phyloP scores from a whole-genome alignment of 495 filamentous ascomycete species.

The Neurospora sp. region DNA sequence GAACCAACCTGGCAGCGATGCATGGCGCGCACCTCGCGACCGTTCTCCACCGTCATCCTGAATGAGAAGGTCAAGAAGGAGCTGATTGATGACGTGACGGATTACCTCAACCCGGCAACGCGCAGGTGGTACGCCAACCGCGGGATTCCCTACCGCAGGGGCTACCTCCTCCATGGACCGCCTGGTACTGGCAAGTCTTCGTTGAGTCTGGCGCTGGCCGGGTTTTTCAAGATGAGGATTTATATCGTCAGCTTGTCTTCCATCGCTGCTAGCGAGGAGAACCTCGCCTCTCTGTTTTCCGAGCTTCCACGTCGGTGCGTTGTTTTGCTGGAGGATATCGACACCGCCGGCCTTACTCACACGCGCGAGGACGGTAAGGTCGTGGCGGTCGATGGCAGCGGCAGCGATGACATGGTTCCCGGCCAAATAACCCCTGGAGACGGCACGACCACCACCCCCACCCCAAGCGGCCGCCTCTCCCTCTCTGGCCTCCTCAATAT shows the following conservation, averaged over 20 bases:
- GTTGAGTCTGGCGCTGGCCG: slow-evolving; percentile 38
- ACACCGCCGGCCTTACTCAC: slow-evolving; percentile 60
- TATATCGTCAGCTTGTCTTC: slow-evolving; percentile 59
- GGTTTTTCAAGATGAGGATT: slow-evolving; percentile 33
- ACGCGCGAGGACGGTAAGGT: slow-evolving; percentile 37
- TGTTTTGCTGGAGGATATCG: slow-evolving; percentile 66
- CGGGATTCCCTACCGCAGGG: slow-evolving; percentile 41
- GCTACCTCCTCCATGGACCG: slow-evolving; percentile 38
- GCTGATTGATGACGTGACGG: slow-evolving; percentile 73
- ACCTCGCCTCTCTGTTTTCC: slow-evolving; percentile 58
- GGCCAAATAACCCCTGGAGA: slow-evolving; percentile 17
- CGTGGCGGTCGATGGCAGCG: slow-evolving; percentile 38
- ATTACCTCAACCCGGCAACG: slow-evolving; percentile 74
- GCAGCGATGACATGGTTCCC: slow-evolving; percentile 21
- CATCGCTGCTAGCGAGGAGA: slow-evolving; percentile 58
- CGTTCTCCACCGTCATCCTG: slow-evolving; percentile 80
- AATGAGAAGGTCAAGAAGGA: slow-evolving; percentile 63
- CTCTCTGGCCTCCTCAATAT: slow-evolving; percentile 72
- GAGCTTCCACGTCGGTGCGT: slow-evolving; percentile 57
- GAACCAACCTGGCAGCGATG: slow-evolving; percentile 42
- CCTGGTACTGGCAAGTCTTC: slow-evolving; percentile 45
- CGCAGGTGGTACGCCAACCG: slow-evolving; percentile 65
- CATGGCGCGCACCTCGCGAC: slow-evolving; percentile 53
- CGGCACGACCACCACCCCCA: slow-evolving; percentile 4
- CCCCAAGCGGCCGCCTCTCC: slow-evolving; percentile 39